These are phyloP conservation scores for Aegilops umbellulata DNA, from an alignment of 176 grass and related monocot species.

Conservation along the genomic window DNA sequence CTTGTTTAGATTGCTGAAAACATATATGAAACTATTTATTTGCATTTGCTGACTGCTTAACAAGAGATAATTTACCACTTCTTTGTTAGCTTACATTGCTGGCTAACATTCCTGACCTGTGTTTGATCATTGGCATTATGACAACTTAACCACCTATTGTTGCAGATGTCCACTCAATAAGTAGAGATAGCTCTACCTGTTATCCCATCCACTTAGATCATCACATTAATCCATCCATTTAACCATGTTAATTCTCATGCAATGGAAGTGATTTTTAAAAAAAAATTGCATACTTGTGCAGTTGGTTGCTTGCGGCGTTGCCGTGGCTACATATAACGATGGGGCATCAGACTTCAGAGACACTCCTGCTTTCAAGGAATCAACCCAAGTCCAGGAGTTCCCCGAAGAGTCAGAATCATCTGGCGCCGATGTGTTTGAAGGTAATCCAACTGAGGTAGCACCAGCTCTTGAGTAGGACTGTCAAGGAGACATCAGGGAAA, in stretches of 20 bases:
- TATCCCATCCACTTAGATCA: not conserved
- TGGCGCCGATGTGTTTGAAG: constrained; percentile 82
- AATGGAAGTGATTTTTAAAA: not conserved
- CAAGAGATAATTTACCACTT: not conserved
- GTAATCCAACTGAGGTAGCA: constrained; percentile 93
- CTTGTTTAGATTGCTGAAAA: not conserved
- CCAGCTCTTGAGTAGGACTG: constrained; percentile 68
- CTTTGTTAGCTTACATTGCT: not conserved
- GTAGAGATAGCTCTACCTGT: not conserved
- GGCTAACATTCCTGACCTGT: not conserved
- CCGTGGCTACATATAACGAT: constrained; percentile 84
- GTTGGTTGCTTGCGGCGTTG: constrained; percentile 85
- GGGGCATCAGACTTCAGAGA: constrained; percentile 90
- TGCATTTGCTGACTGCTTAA: not conserved
- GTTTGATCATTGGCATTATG: not conserved
- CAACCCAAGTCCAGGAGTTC: constrained; percentile 59
- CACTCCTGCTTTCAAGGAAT: constrained; percentile 88
- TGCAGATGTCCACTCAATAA: not conserved
- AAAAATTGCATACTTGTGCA: constrained; percentile 27
- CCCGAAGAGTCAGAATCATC: constrained; percentile 85
- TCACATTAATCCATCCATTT: not conserved
- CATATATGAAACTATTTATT: not conserved
- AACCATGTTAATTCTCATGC: not conserved
- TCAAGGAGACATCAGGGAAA: not conserved
- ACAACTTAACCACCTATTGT: not conserved